These are phyloP conservation scores for Toxicodendron radicans DNA, from an alignment of 345 rosid species.

Conservation along the genomic window DNA sequence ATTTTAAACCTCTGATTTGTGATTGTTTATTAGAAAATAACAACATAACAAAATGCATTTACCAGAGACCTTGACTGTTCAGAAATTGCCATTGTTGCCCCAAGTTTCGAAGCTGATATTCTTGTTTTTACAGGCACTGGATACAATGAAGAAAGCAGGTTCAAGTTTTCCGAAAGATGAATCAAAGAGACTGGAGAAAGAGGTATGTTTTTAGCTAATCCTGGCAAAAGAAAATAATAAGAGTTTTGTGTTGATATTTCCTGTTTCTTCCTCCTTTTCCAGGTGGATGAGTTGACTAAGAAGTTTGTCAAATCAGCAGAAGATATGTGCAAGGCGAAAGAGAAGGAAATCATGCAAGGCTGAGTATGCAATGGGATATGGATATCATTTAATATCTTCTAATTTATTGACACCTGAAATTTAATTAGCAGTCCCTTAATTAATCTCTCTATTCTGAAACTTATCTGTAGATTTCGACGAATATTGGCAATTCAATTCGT, in stretches of 20 bases:
- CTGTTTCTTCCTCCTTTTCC: slow-evolving; percentile 16
- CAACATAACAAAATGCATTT: not conserved
- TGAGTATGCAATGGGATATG: slow-evolving; percentile 28
- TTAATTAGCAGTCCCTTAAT: not conserved
- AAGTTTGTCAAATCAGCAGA: slow-evolving; percentile 81
- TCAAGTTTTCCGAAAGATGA: slow-evolving; percentile 81
- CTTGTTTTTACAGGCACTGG: slow-evolving; percentile 64
- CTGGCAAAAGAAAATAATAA: not conserved
- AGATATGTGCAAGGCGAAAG: slow-evolving; percentile 89
- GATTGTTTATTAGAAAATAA: not conserved
- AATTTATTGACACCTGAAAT: not conserved
- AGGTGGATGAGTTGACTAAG: slow-evolving; percentile 85
- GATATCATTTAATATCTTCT: too few species aligned
- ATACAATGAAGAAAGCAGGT: slow-evolving; percentile 72
- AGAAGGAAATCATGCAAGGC: slow-evolving; percentile 75
- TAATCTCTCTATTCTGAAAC: not conserved
- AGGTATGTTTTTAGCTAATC: slow-evolving; percentile 45
- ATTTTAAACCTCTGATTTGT: not conserved
- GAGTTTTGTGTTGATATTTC: not conserved
- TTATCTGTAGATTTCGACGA: slow-evolving; percentile 5
- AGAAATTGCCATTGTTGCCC: not conserved
- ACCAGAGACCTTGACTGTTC: not conserved
- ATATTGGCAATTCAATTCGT: not conserved
- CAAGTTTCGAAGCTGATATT: not conserved
- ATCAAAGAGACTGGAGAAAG: slow-evolving; percentile 89